phyloP scores from a whole-genome alignment of 148 eudicot genomes.

The Nepenthes mirabilis region DNA sequence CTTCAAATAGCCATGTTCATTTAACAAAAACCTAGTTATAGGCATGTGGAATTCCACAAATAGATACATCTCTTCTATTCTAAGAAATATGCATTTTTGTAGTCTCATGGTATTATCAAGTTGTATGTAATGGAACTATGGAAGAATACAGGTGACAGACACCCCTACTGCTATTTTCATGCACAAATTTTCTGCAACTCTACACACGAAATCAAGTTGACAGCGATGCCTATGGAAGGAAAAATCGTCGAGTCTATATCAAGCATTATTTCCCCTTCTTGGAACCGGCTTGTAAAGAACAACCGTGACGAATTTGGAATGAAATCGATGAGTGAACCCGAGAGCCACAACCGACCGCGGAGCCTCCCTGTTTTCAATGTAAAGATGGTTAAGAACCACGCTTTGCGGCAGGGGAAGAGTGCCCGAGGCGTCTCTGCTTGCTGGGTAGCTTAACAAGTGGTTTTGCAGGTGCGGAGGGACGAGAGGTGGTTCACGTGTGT shows the following conservation, averaged over 20 bases:
- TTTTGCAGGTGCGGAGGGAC: constrained; percentile 76
- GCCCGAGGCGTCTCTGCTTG: constrained; percentile 29
- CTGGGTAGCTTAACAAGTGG: constrained; percentile 44
- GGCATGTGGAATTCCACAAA: too few relatives aligned
- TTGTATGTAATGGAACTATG: too few relatives aligned
- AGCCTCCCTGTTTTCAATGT: constrained; percentile 72
- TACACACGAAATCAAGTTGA: too few relatives aligned
- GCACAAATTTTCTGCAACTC: too few relatives aligned
- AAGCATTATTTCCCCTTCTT: constrained; percentile 55
- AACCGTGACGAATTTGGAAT: constrained; percentile 77
- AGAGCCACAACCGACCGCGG: constrained; percentile 82
- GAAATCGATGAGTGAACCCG: constrained; percentile 81
- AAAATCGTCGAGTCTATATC: constrained; percentile 10
- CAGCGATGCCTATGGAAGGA: too few relatives aligned
- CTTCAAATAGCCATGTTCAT: too few relatives aligned
- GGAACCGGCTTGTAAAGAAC: constrained; percentile 87
- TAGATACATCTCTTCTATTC: too few relatives aligned
- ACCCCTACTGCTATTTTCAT: too few relatives aligned
- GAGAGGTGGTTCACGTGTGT: constrained; percentile 64
- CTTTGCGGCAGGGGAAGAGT: constrained; percentile 60
- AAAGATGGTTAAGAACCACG: constrained; percentile 77
- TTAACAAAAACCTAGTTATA: too few relatives aligned
- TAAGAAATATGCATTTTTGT: too few relatives aligned
- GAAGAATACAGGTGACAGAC: too few relatives aligned
- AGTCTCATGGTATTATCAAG: too few relatives aligned